Evolutionary conservation across 2,329 filamentous ascomycete genomes (phyloP), one percentile per base, ranked within the genome.

Genomic region (Claviceps humidiphila): DNA sequence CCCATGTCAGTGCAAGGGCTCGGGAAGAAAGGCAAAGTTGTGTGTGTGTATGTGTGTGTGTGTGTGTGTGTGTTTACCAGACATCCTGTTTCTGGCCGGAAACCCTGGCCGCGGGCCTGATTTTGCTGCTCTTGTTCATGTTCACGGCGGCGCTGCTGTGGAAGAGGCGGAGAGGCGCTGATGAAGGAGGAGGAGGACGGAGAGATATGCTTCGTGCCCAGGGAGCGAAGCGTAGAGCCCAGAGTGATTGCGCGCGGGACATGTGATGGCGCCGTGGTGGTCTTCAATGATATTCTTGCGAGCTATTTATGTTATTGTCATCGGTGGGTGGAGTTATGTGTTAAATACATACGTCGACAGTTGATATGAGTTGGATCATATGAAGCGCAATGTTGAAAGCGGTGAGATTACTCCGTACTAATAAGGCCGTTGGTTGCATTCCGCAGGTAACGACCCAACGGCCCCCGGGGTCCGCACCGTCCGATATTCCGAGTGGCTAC

Each of bases 31-130:
- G 26, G 26, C 26, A 30, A 30, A 4, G 26, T 30, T 30, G 26
- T 30, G 26, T 8, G 26, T 30, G 26, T 30, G 26, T 26, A 26
- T 7, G 26, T 8, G 6, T 26, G 26, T 26, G 26, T 30, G 7
- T 30, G 26, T 30, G 26, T 30, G 26, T 30, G 26, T 30, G 26
- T 30, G 22, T 71, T 64, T 56, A 76, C 74, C 74, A 77, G 41
- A 77, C 74, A 72, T 77, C 71, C 56, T 77, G 72, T 61, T 70
- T 67, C 60, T 73, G 70, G 22, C 71, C 71, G 9, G 72, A 70
- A 17, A 77, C 74, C 26, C 74, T 64, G 26, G 72, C 72, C 5
- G 74, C 74, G 40, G 74, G 74, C 66, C 72, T 73, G 39, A 77
- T 62, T 60, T 75, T 76, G 41, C 66, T 63, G 45, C 68, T 69